Evolutionary conservation across 768 basidiomycete species (phyloP).

Genomic region (Rhodotorula kratochvilovae): DNA sequence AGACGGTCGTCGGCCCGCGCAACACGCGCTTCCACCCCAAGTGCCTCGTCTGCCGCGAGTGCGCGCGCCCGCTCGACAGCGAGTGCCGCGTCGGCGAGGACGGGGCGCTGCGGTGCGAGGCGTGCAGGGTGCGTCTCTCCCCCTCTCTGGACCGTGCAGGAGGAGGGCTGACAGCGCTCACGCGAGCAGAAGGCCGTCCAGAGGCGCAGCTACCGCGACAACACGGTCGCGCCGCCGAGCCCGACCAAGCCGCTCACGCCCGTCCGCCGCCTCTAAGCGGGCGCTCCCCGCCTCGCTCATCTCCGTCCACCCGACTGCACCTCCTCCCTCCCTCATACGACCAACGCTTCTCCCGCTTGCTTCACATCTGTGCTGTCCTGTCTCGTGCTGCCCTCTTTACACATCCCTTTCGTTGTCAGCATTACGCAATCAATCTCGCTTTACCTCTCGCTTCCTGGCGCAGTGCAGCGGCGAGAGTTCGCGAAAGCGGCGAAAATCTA

Average conservation of each 20-base stretch:
- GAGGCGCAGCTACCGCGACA: not conserved
- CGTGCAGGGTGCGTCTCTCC: slow-evolving; percentile 21
- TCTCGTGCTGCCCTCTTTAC: not conserved
- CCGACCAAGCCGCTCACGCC: not conserved
- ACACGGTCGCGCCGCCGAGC: not conserved
- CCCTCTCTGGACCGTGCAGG: not conserved
- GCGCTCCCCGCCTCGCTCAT: not conserved
- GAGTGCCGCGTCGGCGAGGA: slow-evolving; percentile 20
- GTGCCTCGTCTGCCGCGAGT: slow-evolving; percentile 25
- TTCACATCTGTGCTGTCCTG: not conserved
- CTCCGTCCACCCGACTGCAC: no score
- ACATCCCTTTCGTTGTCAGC: not conserved
- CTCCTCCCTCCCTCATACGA: no score
- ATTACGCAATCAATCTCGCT: not conserved
- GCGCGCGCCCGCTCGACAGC: slow-evolving; percentile 21
- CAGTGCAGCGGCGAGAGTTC: no score
- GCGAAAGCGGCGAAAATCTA: no score
- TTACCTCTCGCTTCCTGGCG: not conserved
- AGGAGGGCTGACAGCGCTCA: not conserved
- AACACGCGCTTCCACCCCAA: slow-evolving; percentile 20
- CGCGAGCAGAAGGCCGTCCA: not conserved
- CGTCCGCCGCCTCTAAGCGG: not conserved
- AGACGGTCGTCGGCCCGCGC: slow-evolving; percentile 17
- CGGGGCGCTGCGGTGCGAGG: slow-evolving; percentile 26
- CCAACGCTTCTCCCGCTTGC: not conserved